Conservation (phyloP, 768 basidiomycete species). For the Pisolithus sp. region DNA sequence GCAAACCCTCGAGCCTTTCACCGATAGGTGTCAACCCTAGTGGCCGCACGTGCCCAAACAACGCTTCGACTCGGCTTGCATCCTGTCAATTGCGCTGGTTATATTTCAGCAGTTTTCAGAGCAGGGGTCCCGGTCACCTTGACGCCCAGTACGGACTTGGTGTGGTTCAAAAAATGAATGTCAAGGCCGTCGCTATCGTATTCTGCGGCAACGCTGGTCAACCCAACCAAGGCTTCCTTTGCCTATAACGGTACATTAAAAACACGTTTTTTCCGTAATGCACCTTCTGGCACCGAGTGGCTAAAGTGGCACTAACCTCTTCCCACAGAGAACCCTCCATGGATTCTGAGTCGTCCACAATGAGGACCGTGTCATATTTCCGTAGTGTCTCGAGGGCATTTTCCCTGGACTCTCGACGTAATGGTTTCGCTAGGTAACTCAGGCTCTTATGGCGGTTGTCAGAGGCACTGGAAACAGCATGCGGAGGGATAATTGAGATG, state of each 20-base stretch:
- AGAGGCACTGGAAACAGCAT: conserved; percentile 4
- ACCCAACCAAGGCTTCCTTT: conserved; percentile 37
- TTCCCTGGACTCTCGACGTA: conserved; percentile 23
- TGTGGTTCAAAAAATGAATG: conserved; percentile 51
- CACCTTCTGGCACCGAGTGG: neutral
- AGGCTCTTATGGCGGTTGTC: conserved; percentile 13
- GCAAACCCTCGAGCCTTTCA: conserved; percentile 32
- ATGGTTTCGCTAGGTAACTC: conserved; percentile 19
- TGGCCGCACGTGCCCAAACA: conserved; percentile 42
- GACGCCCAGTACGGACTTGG: conserved; percentile 27
- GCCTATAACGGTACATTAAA: conserved; percentile 26
- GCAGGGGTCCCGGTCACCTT: conserved; percentile 25
- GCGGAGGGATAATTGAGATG: conserved; percentile 20
- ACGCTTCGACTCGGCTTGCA: conserved; percentile 26
- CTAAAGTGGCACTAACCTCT: conserved; percentile 32
- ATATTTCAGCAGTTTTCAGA: too few species aligned
- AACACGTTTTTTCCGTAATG: neutral
- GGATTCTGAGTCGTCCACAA: conserved; percentile 57
- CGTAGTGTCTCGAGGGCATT: conserved; percentile 31
- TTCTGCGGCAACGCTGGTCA: conserved; percentile 41
- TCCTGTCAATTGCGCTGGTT: conserved; percentile 24
- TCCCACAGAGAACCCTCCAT: conserved; percentile 46
- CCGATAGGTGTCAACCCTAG: conserved; percentile 42
- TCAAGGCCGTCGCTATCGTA: conserved; percentile 60
- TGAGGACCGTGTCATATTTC: conserved; percentile 49